Base-by-base conservation (phyloP, 2,329 filamentous ascomycete species). In the Venturia oleaginea region DNA sequence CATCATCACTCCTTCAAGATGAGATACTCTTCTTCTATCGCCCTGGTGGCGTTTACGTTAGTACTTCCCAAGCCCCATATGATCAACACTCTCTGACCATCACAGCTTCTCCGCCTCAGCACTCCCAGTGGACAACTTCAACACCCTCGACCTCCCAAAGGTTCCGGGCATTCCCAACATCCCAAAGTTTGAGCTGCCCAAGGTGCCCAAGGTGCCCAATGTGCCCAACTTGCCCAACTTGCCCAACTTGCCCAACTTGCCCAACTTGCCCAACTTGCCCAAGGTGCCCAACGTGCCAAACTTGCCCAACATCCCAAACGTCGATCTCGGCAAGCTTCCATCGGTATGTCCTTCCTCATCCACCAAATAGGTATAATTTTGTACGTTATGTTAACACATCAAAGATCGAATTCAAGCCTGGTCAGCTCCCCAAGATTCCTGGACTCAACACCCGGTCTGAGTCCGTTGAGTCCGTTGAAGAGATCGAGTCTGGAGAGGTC, bases 31-130 rank as follows among this genome's bases (percentile, higher is more conserved):
- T 32, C 51, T 34, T 27, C 51, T n/a, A 1, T 57, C 27, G 51
- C 51, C 51, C 51, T 57, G 51, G 51, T 57, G 51, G 51, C 51
- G 30, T 57, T 57, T 15, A 57, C 51, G 51, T 57, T 5, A 37
- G 51, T 34, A 15, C 10, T 22, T 32, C 19, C 19, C 48, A 3
- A 17, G 10, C 1, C 24, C 7, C 5, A 4, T 5, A 13, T 4
- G 22, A 24, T 48, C 1, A 24, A 15, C 22, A 3, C 13, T 3
- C 2, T 2, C 46, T 48, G 7, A 48, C n/a, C 2, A 15, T 3
- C 2, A 7, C 8, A 48, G 46, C 17, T 27, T 51, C 46, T 51
- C 46, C 11, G 46, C 22, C 22, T 27, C 46, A 4, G 22, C 46
- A 13, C 22, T 51, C 1, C 46, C 46, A 27, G 22, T 17, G 3